Evolutionary conservation across 257 asterid genomes (phyloP).

Genomic region (Haberlea rhodopensis): DNA sequence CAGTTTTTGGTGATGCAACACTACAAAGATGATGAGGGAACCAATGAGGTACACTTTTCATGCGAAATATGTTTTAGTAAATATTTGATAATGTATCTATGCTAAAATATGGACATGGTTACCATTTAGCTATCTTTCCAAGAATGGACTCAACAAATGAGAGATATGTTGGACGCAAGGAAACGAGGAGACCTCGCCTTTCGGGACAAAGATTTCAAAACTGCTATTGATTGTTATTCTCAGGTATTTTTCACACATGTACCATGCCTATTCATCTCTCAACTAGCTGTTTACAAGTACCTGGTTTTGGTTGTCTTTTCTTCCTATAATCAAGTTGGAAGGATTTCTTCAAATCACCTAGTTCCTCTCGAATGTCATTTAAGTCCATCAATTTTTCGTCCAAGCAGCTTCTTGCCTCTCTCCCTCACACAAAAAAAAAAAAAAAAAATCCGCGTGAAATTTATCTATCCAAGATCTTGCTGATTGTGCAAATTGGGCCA

Average conservation of each 20-base stretch:
- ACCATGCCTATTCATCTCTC: not conserved
- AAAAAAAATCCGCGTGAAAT: too few species aligned
- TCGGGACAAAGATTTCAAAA: constrained; percentile 92
- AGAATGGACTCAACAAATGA: constrained; percentile 99
- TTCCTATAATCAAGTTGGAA: too few species aligned
- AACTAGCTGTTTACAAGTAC: not conserved
- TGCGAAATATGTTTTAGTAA: constrained; percentile 17
- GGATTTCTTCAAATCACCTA: constrained; percentile 13
- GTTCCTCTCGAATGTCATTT: constrained; percentile 9
- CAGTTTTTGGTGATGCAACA: constrained; percentile 86
- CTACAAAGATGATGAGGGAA: constrained; percentile 90
- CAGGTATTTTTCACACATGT: constrained; percentile 45
- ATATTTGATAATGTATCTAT: constrained; percentile 14
- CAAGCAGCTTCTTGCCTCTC: constrained; percentile 9
- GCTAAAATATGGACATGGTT: constrained; percentile 21
- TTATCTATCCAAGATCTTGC: too few species aligned
- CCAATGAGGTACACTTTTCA: constrained; percentile 69
- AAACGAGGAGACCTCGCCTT: constrained; percentile 95
- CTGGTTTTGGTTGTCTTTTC: too few species aligned
- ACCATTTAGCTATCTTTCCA: constrained; percentile 78
- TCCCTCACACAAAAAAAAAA: not conserved
- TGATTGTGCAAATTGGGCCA: not conserved
- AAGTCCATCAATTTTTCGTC: not conserved
- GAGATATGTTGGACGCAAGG: constrained; percentile 92
- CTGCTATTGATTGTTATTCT: constrained; percentile 82